Percentiles rank a stretch among this genome's conserved stretches.
These are phyloP conservation scores for Candida oleophila DNA, from an alignment of 805 yeast genomes.

Conservation along the genomic window DNA sequence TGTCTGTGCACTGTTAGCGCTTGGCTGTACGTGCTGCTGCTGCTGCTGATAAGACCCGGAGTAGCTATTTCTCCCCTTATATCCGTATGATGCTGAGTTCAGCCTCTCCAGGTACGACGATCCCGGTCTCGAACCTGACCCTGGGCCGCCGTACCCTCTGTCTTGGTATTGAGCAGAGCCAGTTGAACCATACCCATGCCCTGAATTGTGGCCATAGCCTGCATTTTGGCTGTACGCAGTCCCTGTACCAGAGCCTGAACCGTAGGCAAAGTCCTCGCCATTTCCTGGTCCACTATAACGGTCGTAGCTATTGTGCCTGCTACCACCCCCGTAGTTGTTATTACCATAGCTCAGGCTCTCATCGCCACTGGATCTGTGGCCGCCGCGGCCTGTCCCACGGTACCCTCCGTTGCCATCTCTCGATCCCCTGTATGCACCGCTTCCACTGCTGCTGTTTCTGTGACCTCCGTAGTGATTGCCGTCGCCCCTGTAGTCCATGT, in stretches of 20 bases:
- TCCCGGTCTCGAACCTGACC: not conserved
- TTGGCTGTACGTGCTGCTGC: not conserved
- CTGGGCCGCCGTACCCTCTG: not conserved
- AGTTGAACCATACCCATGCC: not conserved
- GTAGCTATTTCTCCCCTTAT: not conserved
- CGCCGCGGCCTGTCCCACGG: conserved; percentile 9
- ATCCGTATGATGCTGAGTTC: not conserved
- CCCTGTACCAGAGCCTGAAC: not conserved
- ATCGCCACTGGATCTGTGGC: conserved; percentile 8
- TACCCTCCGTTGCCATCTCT: conserved; percentile 8
- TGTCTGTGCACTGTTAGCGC: not conserved
- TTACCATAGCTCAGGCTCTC: conserved; percentile 7
- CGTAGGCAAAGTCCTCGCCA: not conserved
- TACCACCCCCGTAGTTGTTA: not conserved
- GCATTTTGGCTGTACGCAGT: not conserved
- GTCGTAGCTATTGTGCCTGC: not conserved
- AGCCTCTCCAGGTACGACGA: not conserved
- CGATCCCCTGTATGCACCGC: conserved; percentile 23
- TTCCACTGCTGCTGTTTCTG: conserved; percentile 13
- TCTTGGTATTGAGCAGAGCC: not conserved
- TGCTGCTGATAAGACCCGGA: not conserved
- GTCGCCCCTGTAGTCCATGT: conserved; percentile 13
- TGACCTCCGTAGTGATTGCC: conserved; percentile 13
- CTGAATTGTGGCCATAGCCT: not conserved
- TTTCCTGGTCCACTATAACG: not conserved